Base-by-base conservation (phyloP, 1,284 basidiomycete genomes). In the Ceratobasidium sp. region DNA sequence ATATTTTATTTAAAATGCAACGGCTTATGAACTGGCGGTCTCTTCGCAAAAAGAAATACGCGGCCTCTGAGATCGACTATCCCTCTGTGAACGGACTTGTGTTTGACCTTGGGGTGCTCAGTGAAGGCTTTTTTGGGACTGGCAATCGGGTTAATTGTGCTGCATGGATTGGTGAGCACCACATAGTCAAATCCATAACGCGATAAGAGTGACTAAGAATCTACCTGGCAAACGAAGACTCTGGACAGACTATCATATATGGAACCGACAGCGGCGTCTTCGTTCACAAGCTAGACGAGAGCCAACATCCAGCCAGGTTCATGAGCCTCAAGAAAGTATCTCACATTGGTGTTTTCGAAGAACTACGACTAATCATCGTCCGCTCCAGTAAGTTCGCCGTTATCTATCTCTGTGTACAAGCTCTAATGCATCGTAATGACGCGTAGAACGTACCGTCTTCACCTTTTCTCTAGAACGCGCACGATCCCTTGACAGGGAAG, bases 211-310 rank as follows among this genome's bases (percentile, higher is more conserved):
- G n/a, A n/a, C n/a, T n/a, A 8, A 8, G 8, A 18, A 44, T 44
- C 18, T 44, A 18, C 43, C 43, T 62, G 59, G 23, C 43, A 44
- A 9, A 44, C 18, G 18, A 79, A 96, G 95, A 89, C 79, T 89
- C 89, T 76, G 96, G 96, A 8, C 87, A 91, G 77, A 87, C 91
- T 75, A 90, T 98, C 78, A 95, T 96, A 21, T 98, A 98, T 81
- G 98, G 98, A 21, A 98, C 96, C 2, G 94, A 98, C 79, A 96
- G 98, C 76, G 98, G 98, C 35, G 92, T 99, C 38, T 99, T 98
- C 81, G 87, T 99, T 74, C 94, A 94, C 21, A 94, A 98, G 79
- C 83, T 98, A 50, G 87, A 90, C 63, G 91, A 93, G 62, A 28
- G 54, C 11, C 83, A 86, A 64, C 87, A 88, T 64, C 98, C 98